phyloP scores from a whole-genome alignment of 225 moss, liverwort and hornwort genomes.

The Rhytidiadelphus loreus region DNA sequence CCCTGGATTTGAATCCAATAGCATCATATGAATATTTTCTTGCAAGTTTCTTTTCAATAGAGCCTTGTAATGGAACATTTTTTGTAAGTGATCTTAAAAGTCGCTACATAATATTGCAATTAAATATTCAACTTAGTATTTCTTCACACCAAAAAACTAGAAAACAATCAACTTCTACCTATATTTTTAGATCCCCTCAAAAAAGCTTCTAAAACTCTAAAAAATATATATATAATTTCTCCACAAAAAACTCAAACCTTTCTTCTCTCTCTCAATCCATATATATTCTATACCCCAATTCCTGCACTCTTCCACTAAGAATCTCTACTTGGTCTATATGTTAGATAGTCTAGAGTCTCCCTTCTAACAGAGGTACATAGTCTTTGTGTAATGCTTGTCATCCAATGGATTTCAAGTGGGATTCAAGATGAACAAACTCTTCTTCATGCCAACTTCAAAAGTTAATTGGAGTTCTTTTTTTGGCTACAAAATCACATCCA shows the following conservation, averaged over 20 bases:
- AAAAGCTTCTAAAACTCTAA: background rate
- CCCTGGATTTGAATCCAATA: background rate
- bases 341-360: background rate
- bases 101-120: background rate
- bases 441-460: background rate
- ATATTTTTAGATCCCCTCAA: background rate
- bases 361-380: background rate
- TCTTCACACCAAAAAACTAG: background rate
- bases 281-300: background rate
- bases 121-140: background rate
- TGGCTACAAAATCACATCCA: background rate
- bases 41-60: background rate
- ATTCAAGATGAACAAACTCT: background rate
- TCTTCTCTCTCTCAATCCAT: no score
- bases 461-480: background rate
- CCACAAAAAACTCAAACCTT: background rate
- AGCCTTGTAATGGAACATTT: background rate
- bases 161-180: background rate
- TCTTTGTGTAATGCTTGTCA: background rate
- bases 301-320: rapidly evolving
- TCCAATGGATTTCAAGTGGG: background rate
- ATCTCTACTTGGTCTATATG: background rate
- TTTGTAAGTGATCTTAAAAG: background rate
- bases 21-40: background rate
- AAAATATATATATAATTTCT: background rate